phyloP scores from a whole-genome alignment of 2,329 filamentous ascomycete species.

The Fusarium pseudoanthophilum region DNA sequence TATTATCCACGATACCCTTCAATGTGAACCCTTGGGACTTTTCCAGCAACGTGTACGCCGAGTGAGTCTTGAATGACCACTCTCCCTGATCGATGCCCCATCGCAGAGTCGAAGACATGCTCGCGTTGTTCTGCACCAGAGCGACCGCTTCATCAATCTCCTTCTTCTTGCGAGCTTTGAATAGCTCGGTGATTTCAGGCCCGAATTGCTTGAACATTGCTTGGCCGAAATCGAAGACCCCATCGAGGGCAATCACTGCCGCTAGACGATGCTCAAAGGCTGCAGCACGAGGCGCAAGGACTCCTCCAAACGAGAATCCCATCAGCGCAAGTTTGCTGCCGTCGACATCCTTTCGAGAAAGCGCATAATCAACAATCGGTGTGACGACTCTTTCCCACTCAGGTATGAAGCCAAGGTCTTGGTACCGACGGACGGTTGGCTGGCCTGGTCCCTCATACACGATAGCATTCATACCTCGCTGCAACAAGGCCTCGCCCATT shows the following conservation, averaged over 20 bases:
- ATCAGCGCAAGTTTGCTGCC: slow-evolving; percentile 49
- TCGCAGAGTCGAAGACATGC: not conserved
- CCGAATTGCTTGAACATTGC: not conserved
- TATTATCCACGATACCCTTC: slow-evolving; percentile 20
- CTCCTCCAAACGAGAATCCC: slow-evolving; percentile 56
- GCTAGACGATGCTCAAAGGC: slow-evolving; percentile 56
- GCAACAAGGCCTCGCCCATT: slow-evolving; percentile 48
- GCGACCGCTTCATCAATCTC: not conserved
- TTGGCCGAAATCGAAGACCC: slow-evolving; percentile 6
- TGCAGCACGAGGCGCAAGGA: slow-evolving; percentile 53
- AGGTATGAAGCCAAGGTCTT: slow-evolving; percentile 56
- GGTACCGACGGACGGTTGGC: slow-evolving; percentile 52
- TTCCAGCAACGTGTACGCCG: not conserved
- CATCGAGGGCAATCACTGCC: slow-evolving; percentile 42
- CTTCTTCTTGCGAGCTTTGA: not conserved
- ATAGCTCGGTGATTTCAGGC: not conserved
- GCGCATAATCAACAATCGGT: slow-evolving; percentile 53
- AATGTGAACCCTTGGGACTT: slow-evolving; percentile 24
- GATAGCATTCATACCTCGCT: slow-evolving; percentile 56
- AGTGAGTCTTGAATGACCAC: slow-evolving; percentile 19
- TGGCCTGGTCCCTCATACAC: slow-evolving; percentile 61
- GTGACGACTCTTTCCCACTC: slow-evolving; percentile 56
- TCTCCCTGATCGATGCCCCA: slow-evolving; percentile 14
- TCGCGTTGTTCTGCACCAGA: not conserved
- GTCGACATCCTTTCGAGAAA: slow-evolving; percentile 47